phyloP scores from a whole-genome alignment of 2,329 filamentous ascomycete species.

The Neonectria punicea region DNA sequence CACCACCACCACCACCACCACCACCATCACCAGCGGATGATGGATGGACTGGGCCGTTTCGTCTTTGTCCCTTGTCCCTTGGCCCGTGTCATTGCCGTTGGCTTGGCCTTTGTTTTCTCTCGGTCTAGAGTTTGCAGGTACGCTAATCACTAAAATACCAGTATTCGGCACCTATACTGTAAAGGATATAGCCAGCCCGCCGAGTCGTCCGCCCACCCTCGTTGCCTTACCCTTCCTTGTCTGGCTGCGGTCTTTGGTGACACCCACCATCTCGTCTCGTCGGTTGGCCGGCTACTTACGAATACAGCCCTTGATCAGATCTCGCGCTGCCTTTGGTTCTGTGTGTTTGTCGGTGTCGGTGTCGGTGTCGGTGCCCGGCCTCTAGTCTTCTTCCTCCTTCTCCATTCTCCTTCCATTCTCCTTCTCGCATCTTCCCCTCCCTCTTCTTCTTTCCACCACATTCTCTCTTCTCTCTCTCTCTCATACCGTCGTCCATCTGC shows the following conservation, averaged over 20 bases:
- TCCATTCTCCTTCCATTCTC: neutral
- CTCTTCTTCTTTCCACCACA: neutral
- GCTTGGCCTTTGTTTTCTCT: neutral
- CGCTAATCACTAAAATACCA: no score
- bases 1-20: neutral
- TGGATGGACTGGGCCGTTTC: neutral
- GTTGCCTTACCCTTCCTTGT: constrained; percentile 23
- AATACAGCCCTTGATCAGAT: constrained; percentile 13
- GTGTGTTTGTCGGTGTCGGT: constrained; percentile 10
- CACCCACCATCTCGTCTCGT: constrained; percentile 25
- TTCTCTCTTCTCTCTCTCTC: neutral
- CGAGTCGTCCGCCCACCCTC: neutral
- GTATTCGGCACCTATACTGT: neutral
- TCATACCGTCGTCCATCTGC: neutral
- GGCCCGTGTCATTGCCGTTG: neutral
- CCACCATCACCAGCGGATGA: neutral
- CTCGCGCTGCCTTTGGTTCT: constrained; percentile 9
- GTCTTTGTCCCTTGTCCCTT: neutral
- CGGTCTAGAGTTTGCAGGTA: neutral
- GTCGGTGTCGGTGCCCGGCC: constrained; percentile 5
- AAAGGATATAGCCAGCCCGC: neutral
- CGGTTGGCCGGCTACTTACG: neutral
- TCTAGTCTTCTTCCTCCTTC: constrained; percentile 7
- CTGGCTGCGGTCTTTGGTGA: constrained; percentile 21
- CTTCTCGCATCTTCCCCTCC: neutral